Conservation (phyloP, 2,329 filamentous ascomycete species). For the Arachnomyces sp. region DNA sequence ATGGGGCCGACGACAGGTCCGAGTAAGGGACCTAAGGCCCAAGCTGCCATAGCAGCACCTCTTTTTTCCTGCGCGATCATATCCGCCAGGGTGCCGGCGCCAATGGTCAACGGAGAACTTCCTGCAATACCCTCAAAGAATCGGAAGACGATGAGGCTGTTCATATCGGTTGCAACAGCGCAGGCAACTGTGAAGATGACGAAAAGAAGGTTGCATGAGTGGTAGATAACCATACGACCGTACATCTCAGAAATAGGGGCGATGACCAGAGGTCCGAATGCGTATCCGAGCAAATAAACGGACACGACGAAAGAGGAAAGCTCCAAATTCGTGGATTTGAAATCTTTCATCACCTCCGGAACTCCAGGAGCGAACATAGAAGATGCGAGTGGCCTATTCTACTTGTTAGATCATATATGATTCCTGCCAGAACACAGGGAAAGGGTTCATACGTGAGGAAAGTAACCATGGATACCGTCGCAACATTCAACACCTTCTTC, state of each 20-base stretch:
- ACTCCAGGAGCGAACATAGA: constrained; percentile 42
- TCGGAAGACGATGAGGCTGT: constrained; percentile 53
- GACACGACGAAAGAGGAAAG: constrained; percentile 50
- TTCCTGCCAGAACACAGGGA: background rate
- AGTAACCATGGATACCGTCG: constrained; percentile 43
- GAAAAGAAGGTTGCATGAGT: constrained; percentile 53
- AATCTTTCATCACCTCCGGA: constrained; percentile 37
- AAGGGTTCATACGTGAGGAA: constrained; percentile 31
- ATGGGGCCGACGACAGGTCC: constrained; percentile 29
- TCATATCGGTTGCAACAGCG: constrained; percentile 50
- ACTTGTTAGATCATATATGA: background rate
- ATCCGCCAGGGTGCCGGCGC: constrained; percentile 41
- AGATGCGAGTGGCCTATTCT: constrained; percentile 26
- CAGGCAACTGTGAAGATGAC: constrained; percentile 55
- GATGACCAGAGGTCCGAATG: constrained; percentile 54
- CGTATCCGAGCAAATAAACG: constrained; percentile 55
- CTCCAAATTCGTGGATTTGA: constrained; percentile 36
- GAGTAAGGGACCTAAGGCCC: constrained; percentile 34
- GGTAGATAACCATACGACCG: constrained; percentile 50
- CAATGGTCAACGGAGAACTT: constrained; percentile 31
- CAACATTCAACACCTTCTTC: constrained; percentile 42
- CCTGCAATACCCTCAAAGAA: constrained; percentile 51
- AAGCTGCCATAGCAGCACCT: constrained; percentile 37
- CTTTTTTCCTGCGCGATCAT: constrained; percentile 35
- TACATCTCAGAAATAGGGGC: constrained; percentile 61